Percentiles rank a stretch among this genome's conserved stretches.
Conservation (phyloP, 2,329 filamentous ascomycete genomes). For the Lecanoromycetidae sp. region DNA sequence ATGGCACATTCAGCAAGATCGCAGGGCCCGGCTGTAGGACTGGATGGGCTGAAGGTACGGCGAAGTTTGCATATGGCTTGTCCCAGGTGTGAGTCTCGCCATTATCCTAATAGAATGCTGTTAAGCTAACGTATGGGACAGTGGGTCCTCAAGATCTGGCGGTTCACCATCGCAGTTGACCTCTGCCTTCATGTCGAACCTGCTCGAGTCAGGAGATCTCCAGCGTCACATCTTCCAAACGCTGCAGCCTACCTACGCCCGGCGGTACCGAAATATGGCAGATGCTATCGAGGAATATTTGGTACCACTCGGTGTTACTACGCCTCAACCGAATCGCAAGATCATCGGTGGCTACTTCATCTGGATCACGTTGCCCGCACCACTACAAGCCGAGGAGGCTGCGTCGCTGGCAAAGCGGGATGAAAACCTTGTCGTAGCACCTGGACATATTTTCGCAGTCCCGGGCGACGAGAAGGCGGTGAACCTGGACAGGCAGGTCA, state of each 20-base stretch:
- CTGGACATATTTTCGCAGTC: slow-evolving; percentile 59
- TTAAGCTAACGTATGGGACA: slow-evolving; percentile 21
- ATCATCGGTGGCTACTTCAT: slow-evolving; percentile 75
- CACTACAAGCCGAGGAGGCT: slow-evolving; percentile 43
- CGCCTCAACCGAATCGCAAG: slow-evolving; percentile 17
- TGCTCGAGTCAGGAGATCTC: slow-evolving; percentile 41
- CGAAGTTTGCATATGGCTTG: slow-evolving; percentile 46
- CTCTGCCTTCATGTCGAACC: slow-evolving; percentile 43
- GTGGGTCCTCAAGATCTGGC: slow-evolving; percentile 46
- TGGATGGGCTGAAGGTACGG: slow-evolving; percentile 73
- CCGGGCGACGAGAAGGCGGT: slow-evolving; percentile 39
- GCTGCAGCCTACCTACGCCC: slow-evolving; percentile 45
- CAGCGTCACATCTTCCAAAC: slow-evolving; percentile 41
- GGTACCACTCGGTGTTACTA: slow-evolving; percentile 47
- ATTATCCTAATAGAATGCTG: neutral
- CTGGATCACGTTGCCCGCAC: slow-evolving; percentile 55
- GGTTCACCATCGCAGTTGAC: slow-evolving; percentile 49
- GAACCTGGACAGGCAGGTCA: slow-evolving; percentile 47
- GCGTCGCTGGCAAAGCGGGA: slow-evolving; percentile 46
- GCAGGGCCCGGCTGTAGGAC: slow-evolving; percentile 67
- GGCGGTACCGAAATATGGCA: slow-evolving; percentile 44
- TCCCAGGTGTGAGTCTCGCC: slow-evolving; percentile 11
- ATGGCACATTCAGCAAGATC: slow-evolving; percentile 85
- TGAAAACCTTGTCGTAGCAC: slow-evolving; percentile 32
- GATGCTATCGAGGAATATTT: slow-evolving; percentile 48